These are phyloP conservation scores for Telfairia occidentalis DNA, from an alignment of 331 rosid genomes.

Conservation along the genomic window DNA sequence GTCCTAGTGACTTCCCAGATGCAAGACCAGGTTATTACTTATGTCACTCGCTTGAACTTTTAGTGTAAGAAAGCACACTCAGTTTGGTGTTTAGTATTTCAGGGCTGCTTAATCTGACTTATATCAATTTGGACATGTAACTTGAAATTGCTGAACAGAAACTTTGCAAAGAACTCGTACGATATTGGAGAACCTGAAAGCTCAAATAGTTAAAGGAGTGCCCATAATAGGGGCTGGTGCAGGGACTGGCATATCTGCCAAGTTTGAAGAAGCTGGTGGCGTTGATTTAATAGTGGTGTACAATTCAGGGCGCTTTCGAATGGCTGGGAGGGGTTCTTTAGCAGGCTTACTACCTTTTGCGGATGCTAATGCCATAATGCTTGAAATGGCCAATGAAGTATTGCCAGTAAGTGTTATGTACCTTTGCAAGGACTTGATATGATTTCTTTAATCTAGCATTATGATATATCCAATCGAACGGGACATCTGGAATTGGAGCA, in stretches of 20 bases:
- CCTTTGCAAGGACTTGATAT: background rate
- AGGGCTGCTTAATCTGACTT: background rate
- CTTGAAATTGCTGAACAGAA: conserved; percentile 30
- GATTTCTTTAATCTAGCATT: background rate
- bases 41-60: background rate
- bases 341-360: conserved; percentile 88
- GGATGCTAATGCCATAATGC: conserved; percentile 85
- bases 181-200: conserved; percentile 59
- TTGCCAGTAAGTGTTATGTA: conserved; percentile 53
- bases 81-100: background rate
- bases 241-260: conserved; percentile 94
- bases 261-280: conserved; percentile 93
- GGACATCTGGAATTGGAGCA: background rate
- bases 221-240: conserved; percentile 93
- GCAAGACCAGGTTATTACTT: conserved; percentile 53
- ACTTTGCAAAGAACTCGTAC: conserved; percentile 53
- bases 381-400: conserved; percentile 93
- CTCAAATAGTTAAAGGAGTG: conserved; percentile 47
- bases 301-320: conserved; percentile 91
- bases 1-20: conserved; percentile 67
- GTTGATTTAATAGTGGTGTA: conserved; percentile 76
- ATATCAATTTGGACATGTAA: conserved; percentile 6
- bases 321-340: conserved; percentile 94
- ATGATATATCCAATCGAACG: background rate
- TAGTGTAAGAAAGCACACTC: background rate